Evolutionary conservation across 306 rosid genomes (phyloP).

Genomic region (Alnus rubra): DNA sequence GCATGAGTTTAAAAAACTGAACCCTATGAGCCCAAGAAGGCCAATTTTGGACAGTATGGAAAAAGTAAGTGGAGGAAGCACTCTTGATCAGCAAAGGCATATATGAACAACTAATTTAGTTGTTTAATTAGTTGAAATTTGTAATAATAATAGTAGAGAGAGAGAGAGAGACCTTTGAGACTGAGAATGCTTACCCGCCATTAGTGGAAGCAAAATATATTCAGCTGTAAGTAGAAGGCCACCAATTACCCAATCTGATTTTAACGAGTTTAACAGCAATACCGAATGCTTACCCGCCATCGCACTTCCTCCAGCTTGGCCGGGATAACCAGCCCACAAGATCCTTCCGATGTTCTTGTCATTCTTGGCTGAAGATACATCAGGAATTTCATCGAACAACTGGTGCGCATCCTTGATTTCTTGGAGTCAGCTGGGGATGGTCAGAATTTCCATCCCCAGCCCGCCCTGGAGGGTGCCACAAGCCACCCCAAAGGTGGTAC

Average conservation of each 20-base stretch:
- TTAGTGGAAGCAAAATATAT: conserved; percentile 61
- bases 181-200: no score
- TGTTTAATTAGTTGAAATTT: neutral
- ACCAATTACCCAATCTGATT: conserved; percentile 64
- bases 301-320: no score
- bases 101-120: neutral
- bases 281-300: no score
- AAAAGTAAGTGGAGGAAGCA: conserved; percentile 67
- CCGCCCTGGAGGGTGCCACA: no score
- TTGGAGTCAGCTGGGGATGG: no score
- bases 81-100: conserved; percentile 48
- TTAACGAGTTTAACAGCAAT: conserved; percentile 20
- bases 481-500: no score
- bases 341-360: no score
- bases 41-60: conserved; percentile 57
- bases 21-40: conserved; percentile 81
- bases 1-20: neutral
- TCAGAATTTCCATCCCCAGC: no score
- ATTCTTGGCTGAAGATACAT: no score
- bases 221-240: conserved; percentile 65
- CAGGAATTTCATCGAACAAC: no score
- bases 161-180: conserved; percentile 45
- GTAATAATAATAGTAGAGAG: neutral
- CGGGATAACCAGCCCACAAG: no score
- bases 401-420: no score